Percentiles rank a stretch among this genome's conserved stretches.
These are phyloP conservation scores for Aspergillus japonicus DNA, from an alignment of 2,329 filamentous ascomycete species.

Conservation along the genomic window DNA sequence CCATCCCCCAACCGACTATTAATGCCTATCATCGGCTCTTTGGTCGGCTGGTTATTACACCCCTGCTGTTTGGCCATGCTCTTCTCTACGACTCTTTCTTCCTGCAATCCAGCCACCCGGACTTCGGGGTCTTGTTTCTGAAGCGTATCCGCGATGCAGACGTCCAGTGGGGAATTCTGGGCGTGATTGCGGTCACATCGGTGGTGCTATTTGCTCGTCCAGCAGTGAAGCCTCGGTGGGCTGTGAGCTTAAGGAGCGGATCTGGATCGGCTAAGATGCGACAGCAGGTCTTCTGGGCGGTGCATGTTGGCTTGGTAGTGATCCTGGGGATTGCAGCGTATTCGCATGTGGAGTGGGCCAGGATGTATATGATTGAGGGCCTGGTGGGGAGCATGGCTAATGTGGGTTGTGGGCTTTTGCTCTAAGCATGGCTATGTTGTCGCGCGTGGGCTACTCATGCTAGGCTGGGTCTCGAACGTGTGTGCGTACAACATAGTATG, in stretches of 20 bases:
- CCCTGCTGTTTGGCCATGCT: slow-evolving; percentile 54
- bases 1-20: slow-evolving; percentile 55
- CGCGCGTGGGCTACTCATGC: neutral
- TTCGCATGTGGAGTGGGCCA: slow-evolving; percentile 57
- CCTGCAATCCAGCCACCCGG: slow-evolving; percentile 43
- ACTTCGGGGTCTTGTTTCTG: slow-evolving; percentile 43
- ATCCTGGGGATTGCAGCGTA: slow-evolving; percentile 52
- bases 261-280: slow-evolving; percentile 29
- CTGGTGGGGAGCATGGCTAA: slow-evolving; percentile 49
- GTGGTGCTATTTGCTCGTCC: slow-evolving; percentile 51
- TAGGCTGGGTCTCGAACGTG: neutral
- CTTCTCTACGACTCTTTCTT: slow-evolving; percentile 60
- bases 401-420: slow-evolving; percentile 28
- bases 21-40: slow-evolving; percentile 59
- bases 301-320: slow-evolving; percentile 54
- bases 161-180: slow-evolving; percentile 56
- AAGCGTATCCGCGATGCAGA: slow-evolving; percentile 58
- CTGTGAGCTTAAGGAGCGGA: slow-evolving; percentile 13
- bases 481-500: neutral
- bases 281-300: slow-evolving; percentile 53
- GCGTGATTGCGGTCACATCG: slow-evolving; percentile 47
- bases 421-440: slow-evolving; percentile 4
- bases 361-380: slow-evolving; percentile 54
- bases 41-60: slow-evolving; percentile 53
- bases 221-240: slow-evolving; percentile 27